Percentiles rank a stretch among this genome's conserved stretches.
Evolutionary conservation across 2,329 filamentous ascomycete genomes (phyloP).

Genomic region (Orbilia brochopaga): DNA sequence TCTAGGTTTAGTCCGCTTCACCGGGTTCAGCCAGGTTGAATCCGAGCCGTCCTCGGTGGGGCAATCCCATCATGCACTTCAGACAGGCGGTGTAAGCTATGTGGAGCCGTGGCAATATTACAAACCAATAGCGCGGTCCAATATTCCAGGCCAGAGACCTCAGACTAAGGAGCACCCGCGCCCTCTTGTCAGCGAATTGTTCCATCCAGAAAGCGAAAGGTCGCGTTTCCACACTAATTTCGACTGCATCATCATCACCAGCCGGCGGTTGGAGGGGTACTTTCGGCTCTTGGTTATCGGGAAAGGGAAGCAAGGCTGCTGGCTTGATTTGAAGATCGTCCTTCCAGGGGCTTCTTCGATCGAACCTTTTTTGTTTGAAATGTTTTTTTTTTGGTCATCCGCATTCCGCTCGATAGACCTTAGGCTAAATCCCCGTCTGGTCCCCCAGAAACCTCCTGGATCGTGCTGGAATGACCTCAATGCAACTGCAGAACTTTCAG

Average conservation of each 20-base stretch:
- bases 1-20: constrained; percentile 27
- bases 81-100: constrained; percentile 2
- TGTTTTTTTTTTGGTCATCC: not conserved
- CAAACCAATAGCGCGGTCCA: not conserved
- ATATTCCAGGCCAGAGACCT: constrained; percentile 4
- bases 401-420: constrained; percentile 1
- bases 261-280: not conserved
- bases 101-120: constrained; percentile 1
- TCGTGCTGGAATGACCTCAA: not conserved
- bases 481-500: constrained; percentile 4
- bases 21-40: constrained; percentile 35
- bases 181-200: not conserved
- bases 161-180: constrained; percentile 6
- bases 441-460: not conserved
- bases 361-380: constrained; percentile 8
- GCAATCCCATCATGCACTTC: constrained; percentile 40
- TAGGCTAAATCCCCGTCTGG: constrained; percentile 1
- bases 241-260: no score
- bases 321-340: not conserved
- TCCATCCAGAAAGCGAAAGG: not conserved
- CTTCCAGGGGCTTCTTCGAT: not conserved
- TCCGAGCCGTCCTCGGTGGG: constrained; percentile 47
- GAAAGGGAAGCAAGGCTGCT: constrained; percentile 1
- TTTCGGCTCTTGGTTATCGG: not conserved
- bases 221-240: no score